Evolutionary conservation across 2,329 filamentous ascomycete species (phyloP).

Genomic region (Phialocephala sp.): DNA sequence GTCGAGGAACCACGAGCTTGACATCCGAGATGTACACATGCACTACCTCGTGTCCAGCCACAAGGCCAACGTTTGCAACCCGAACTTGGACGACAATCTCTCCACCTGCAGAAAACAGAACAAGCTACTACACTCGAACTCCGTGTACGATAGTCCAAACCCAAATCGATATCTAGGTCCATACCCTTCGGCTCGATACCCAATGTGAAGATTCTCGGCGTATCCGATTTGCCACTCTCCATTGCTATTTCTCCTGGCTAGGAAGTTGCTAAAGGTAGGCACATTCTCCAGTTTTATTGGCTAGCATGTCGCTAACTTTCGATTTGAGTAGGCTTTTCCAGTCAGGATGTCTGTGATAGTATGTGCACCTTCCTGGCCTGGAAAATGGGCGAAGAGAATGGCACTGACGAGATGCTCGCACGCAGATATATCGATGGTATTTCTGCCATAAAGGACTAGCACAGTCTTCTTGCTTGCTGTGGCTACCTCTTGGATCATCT

Average conservation of each 20-base stretch:
- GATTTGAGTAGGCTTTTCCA: constrained; percentile 42
- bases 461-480: constrained; percentile 25
- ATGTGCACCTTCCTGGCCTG: constrained; percentile 46
- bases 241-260: constrained; percentile 45
- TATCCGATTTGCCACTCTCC: constrained; percentile 61
- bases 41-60: constrained; percentile 38
- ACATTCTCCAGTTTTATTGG: constrained; percentile 61
- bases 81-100: constrained; percentile 34
- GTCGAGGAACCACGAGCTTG: background rate
- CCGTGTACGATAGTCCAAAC: constrained; percentile 56
- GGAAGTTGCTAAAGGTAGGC: constrained; percentile 63
- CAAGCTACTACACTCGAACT: constrained; percentile 45
- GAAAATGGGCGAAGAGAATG: constrained; percentile 47
- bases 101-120: constrained; percentile 28
- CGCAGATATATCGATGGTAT: constrained; percentile 30
- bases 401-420: constrained; percentile 4
- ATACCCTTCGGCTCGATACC: constrained; percentile 68
- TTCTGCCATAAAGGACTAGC: constrained; percentile 31
- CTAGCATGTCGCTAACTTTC: constrained; percentile 42
- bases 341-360: constrained; percentile 42
- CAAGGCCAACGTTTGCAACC: constrained; percentile 37
- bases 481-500: constrained; percentile 31
- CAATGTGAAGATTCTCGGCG: constrained; percentile 67
- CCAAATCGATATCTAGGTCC: constrained; percentile 65
- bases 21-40: constrained; percentile 39